These are phyloP conservation scores for Tetracentron sinense DNA, from an alignment of 164 flowering plant species.

Conservation along the genomic window DNA sequence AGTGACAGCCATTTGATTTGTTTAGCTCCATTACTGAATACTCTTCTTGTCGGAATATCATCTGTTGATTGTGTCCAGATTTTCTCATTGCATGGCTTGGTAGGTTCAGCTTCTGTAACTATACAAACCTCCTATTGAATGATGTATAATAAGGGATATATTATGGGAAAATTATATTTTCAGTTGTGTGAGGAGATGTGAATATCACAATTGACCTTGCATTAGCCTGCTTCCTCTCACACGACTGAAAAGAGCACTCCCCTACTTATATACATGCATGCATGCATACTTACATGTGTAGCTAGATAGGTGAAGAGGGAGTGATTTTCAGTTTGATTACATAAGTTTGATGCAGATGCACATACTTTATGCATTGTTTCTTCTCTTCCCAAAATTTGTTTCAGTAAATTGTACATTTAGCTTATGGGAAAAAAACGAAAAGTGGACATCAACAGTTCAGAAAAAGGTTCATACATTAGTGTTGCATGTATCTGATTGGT, in stretches of 20 bases:
- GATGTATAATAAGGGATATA: neutral
- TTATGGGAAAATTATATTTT: neutral
- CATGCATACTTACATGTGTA: neutral
- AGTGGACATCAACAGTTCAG: neutral
- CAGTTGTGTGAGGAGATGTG: neutral
- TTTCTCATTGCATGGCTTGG: constrained; percentile 91
- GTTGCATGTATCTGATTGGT: no score
- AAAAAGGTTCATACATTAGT: no score
- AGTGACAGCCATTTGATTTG: constrained; percentile 70
- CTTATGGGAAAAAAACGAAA: no score
- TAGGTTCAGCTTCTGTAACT: constrained; percentile 29
- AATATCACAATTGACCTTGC: neutral
- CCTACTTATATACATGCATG: neutral
- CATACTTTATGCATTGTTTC: no score
- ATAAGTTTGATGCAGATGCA: no score
- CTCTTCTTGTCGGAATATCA: constrained; percentile 72
- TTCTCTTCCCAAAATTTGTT: neutral
- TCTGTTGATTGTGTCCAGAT: constrained; percentile 81
- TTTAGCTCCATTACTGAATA: constrained; percentile 75
- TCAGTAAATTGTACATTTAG: no score
- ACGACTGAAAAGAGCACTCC: neutral
- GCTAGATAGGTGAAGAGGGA: neutral
- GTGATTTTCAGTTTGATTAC: neutral
- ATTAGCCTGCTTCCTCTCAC: no score
- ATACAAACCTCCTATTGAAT: neutral